These are phyloP conservation scores for Chlorophyllum brunneum DNA, from an alignment of 768 basidiomycete species.

Conservation along the genomic window DNA sequence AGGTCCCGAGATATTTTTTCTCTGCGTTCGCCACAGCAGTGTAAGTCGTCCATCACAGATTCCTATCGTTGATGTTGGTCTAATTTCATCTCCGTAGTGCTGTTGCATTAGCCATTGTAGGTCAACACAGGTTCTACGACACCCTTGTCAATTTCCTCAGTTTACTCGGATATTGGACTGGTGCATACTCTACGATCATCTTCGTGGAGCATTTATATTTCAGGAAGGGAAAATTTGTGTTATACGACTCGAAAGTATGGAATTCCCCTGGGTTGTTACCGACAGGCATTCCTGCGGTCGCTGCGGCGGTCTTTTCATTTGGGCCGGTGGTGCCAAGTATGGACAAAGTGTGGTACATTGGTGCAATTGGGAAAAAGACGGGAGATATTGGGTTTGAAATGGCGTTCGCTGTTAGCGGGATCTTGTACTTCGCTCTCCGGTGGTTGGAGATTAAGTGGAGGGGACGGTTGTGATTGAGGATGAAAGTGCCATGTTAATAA, in stretches of 20 bases:
- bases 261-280: conserved; percentile 55
- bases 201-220: conserved; percentile 68
- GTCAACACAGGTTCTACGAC: conserved; percentile 67
- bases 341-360: conserved; percentile 73
- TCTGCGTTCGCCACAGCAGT: conserved; percentile 68
- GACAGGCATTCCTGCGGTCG: conserved; percentile 62
- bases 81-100: conserved; percentile 37
- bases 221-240: conserved; percentile 45
- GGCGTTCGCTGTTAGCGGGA: conserved; percentile 49
- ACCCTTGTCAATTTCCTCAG: conserved; percentile 75
- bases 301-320: conserved; percentile 48
- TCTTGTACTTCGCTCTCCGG: conserved; percentile 59
- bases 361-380: conserved; percentile 62
- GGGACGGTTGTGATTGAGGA: too few species aligned
- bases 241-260: conserved; percentile 58
- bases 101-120: conserved; percentile 71
- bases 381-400: conserved; percentile 86
- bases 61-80: too few species aligned
- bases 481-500: too few species aligned
- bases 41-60: conserved; percentile 33
- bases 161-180: conserved; percentile 65
- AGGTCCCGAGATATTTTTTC: conserved; percentile 74
- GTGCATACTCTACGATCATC: conserved; percentile 59
- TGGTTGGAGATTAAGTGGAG: conserved; percentile 39
- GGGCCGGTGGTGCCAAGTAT: conserved; percentile 64